Percentiles rank a stretch among this genome's conserved stretches.
phyloP scores from a whole-genome alignment of 805 yeast genomes.

The Candida maesae region DNA sequence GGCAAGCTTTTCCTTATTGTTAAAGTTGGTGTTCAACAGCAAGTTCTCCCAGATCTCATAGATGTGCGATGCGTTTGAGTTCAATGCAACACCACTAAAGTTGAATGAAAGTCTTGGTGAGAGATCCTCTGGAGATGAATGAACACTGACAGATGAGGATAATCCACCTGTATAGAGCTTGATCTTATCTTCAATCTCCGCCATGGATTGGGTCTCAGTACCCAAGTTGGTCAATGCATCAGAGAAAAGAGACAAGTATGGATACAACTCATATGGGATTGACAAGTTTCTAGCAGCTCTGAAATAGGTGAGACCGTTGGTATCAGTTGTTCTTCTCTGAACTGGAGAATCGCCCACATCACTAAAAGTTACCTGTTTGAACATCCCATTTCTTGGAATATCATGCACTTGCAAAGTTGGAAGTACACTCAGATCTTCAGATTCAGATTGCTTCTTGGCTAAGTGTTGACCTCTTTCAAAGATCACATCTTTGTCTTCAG shows the following conservation, averaged over 20 bases:
- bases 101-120: conserved; percentile 51
- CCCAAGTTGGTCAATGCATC: conserved; percentile 85
- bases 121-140: conserved; percentile 50
- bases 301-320: conserved; percentile 80
- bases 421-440: conserved; percentile 71
- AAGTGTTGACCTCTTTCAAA: conserved; percentile 57
- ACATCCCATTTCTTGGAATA: conserved; percentile 56
- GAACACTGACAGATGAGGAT: conserved; percentile 53
- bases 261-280: conserved; percentile 59
- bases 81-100: conserved; percentile 66
- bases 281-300: conserved; percentile 59
- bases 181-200: conserved; percentile 80
- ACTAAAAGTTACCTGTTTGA: conserved; percentile 29
- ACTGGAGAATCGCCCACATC: conserved; percentile 28
- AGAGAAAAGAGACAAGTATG: conserved; percentile 72
- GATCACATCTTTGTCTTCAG: conserved; percentile 54
- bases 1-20: conserved; percentile 62
- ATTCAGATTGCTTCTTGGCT: conserved; percentile 57
- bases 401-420: conserved; percentile 77
- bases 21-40: conserved; percentile 65
- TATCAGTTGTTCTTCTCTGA: conserved; percentile 53
- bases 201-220: conserved; percentile 66
- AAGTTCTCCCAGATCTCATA: conserved; percentile 66
- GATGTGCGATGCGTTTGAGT: conserved; percentile 55
- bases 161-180: conserved; percentile 84